Base-by-base conservation (phyloP, 2,329 filamentous ascomycete genomes). In the Zasmidium cellare region DNA sequence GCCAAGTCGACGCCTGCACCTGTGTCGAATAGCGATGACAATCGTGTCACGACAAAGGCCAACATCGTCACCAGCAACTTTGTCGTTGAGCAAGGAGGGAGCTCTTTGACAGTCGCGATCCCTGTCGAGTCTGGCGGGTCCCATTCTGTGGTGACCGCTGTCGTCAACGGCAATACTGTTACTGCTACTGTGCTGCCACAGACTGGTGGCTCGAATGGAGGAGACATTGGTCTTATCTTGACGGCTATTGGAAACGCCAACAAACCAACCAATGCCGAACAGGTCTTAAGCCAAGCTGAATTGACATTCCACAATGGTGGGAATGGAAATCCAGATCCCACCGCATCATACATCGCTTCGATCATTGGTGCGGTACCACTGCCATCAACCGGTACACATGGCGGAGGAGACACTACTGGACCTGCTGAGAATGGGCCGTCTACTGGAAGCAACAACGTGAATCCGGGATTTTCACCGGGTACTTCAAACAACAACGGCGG, bases 141-240 rank as follows among this genome's bases (percentile, higher is more conserved):
- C n/a, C 47, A 62, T 2, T 58, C 57, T 7, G 64, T 67, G 14
- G 59, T 63, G 9, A 68, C 65, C 3, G 65, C 63, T 6, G 31
- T 51, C 2, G 62, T 62, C 45, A 57, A 53, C 28, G 66, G 61
- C 7, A 20, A 52, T 16, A 49, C 49, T 11, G 58, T 67, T 2
- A 62, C 63, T 2, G 66, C 66, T 2, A 64, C 63, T 3, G 60
- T 62, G 44, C 11, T 64, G 14, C 20, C 48, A 18, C 51, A 18
- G 9, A 48, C 44, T 50, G 38, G 35, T n/a, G 25, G 38, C 19
- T 25, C 48, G 19, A 46, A 35, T 19, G 60, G 41, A 22, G 56
- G 44, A 24, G 31, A 58, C 24, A 20, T 62, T 38, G 63, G 59
- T 3, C 46, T 28, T 9, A 28, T 66, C 5, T 14, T 61, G 3